Evolutionary conservation across 2,329 filamentous ascomycete species (phyloP).

Genomic region (Ambrosiella xylebori): DNA sequence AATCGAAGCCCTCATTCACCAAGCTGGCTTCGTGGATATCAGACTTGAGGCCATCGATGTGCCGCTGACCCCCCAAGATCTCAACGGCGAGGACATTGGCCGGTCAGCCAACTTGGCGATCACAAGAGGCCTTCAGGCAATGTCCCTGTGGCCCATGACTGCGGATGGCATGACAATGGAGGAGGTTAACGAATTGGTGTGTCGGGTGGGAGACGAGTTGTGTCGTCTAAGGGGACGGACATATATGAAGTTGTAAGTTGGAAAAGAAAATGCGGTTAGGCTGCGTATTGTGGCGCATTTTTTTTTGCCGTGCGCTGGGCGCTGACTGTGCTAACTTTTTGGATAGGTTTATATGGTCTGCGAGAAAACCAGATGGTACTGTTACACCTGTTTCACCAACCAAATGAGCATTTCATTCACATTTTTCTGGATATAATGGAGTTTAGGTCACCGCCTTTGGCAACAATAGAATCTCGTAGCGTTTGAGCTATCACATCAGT

Average conservation of each 20-base stretch:
- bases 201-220: slow-evolving; percentile 49
- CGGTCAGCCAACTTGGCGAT: slow-evolving; percentile 73
- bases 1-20: slow-evolving; percentile 33
- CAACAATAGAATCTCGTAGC: too few relatives aligned
- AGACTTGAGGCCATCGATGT: slow-evolving; percentile 50
- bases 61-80: slow-evolving; percentile 57
- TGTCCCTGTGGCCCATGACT: slow-evolving; percentile 58
- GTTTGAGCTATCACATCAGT: too few relatives aligned
- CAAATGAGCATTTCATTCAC: not conserved
- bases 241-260: slow-evolving; percentile 61
- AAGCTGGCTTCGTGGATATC: slow-evolving; percentile 66
- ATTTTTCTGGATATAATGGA: not conserved
- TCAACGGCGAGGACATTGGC: slow-evolving; percentile 49
- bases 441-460: not conserved
- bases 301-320: not conserved
- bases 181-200: slow-evolving; percentile 44
- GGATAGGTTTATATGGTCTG: slow-evolving; percentile 22
- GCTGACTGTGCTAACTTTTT: not conserved
- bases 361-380: slow-evolving; percentile 16
- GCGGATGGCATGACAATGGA: slow-evolving; percentile 32
- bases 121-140: slow-evolving; percentile 52
- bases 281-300: slow-evolving; percentile 10
- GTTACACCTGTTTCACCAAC: slow-evolving; percentile 1
- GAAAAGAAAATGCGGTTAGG: not conserved
- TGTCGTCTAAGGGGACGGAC: slow-evolving; percentile 49